Evolutionary conservation across 2,329 filamentous ascomycete species (phyloP).

Genomic region (Cladophialophora yegresii): DNA sequence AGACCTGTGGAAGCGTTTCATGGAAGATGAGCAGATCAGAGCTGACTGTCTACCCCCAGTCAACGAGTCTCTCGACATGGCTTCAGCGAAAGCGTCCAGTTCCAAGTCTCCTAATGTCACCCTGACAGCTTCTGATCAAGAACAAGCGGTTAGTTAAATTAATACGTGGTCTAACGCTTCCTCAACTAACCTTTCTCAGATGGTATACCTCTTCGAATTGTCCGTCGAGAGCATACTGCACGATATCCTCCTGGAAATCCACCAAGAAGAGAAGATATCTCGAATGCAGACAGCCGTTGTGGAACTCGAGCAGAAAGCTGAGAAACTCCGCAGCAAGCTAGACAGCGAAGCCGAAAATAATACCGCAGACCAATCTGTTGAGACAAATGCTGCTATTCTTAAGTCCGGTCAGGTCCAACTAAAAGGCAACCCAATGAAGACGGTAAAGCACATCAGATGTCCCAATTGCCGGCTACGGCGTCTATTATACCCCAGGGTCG

Average conservation of each 20-base stretch:
- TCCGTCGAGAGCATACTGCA: constrained; percentile 62
- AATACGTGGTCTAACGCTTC: neutral
- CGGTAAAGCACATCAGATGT: constrained; percentile 61
- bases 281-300: constrained; percentile 57
- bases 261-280: constrained; percentile 62
- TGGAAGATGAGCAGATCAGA: constrained; percentile 27
- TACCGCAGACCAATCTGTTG: constrained; percentile 41
- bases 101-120: constrained; percentile 20
- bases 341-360: constrained; percentile 42
- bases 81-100: constrained; percentile 15
- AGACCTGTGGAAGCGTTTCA: constrained; percentile 30
- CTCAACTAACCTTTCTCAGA: constrained; percentile 26
- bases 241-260: constrained; percentile 59
- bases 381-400: constrained; percentile 56
- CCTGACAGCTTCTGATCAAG: constrained; percentile 26
- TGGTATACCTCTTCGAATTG: constrained; percentile 56
- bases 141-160: constrained; percentile 26
- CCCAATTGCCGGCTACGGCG: constrained; percentile 62
- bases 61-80: constrained; percentile 20
- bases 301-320: constrained; percentile 48
- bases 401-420: constrained; percentile 57
- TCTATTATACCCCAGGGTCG: constrained; percentile 59
- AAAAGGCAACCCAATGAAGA: constrained; percentile 61
- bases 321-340: constrained; percentile 38
- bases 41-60: constrained; percentile 32